Base-by-base conservation (phyloP, 164 flowering plant species). In the Echeveria elegans region DNA sequence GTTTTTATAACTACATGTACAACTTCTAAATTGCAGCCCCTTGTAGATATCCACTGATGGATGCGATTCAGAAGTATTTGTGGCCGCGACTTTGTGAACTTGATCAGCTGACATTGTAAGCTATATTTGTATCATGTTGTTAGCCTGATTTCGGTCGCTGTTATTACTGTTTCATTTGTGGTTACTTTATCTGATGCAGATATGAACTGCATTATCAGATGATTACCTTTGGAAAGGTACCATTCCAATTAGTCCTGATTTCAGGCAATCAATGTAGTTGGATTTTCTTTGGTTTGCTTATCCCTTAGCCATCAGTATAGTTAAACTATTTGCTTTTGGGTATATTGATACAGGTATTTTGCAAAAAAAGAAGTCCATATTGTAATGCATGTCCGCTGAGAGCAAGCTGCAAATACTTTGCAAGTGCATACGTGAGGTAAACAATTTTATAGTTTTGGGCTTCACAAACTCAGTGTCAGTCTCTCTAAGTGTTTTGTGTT, bases 151-250 rank as follows among this genome's bases (percentile, higher is more conserved):
- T 63, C 26, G 6, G 21, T 3, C 34, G 24, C 10, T 34, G 12
- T 32, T 63, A 7, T 31, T 30, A 5, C 21, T 63, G 3, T 6
- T 34, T 53, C 12, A 53, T n/a, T 53, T 15, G 12, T 11, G 29
- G 4, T 9, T 53, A 31, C 18, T 63, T 63, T 34, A 2, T 61
- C 10, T 23, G 18, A 32, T 34, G 38, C 26, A 63, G 65, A 19
- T 63, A 63, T 32, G 43, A 63, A 31, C 41, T 63, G 8, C 65
- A 63, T 63, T 63, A 63, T 63, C 65, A 63, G 6, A 63, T 63
- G 65, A 63, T 63, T 30, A 63, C 65, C 26, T 63, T 63, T 31
- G 65, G 65, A 4, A 63, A 63, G 65, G 65, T 63, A 63, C 18
- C 38, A n/a, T n/a, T 30, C 40, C 31, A 29, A 19, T 14, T 21